Conservation (phyloP, 1,284 basidiomycete genomes). For the Uromyces viciae-fabae region DNA sequence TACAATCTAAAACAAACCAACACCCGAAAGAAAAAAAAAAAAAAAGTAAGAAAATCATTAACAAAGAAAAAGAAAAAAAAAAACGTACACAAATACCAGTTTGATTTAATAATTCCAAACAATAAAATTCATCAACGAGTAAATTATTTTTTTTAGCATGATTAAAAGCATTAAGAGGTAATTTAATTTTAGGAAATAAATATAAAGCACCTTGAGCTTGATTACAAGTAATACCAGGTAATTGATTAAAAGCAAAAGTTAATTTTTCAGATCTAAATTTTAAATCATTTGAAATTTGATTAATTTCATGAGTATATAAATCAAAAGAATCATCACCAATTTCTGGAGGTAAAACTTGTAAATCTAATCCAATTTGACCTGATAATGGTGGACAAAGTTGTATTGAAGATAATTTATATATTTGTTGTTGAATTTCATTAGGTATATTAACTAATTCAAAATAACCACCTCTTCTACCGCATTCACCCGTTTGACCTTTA, state of each 20-base stretch:
- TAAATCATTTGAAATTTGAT: constrained; percentile 70
- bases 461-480: constrained; percentile 87
- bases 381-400: constrained; percentile 79
- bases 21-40: neutral
- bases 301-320: constrained; percentile 76
- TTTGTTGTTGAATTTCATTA: constrained; percentile 70
- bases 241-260: constrained; percentile 68
- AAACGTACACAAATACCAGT: constrained; percentile 74
- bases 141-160: constrained; percentile 70
- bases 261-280: constrained; percentile 69
- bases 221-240: constrained; percentile 79
- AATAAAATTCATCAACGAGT: constrained; percentile 81
- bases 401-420: constrained; percentile 93
- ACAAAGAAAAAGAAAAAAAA: neutral
- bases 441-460: constrained; percentile 80
- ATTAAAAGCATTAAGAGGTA: constrained; percentile 68
- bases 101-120: constrained; percentile 70
- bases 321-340: constrained; percentile 69
- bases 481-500: constrained; percentile 89
- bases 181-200: constrained; percentile 71
- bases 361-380: constrained; percentile 87
- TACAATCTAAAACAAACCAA: constrained; percentile 58
- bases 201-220: constrained; percentile 85
- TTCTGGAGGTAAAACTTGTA: constrained; percentile 78
- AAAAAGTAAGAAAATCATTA: neutral